Conservation (phyloP, 768 basidiomycete species). For the Sarcodon sp. region DNA sequence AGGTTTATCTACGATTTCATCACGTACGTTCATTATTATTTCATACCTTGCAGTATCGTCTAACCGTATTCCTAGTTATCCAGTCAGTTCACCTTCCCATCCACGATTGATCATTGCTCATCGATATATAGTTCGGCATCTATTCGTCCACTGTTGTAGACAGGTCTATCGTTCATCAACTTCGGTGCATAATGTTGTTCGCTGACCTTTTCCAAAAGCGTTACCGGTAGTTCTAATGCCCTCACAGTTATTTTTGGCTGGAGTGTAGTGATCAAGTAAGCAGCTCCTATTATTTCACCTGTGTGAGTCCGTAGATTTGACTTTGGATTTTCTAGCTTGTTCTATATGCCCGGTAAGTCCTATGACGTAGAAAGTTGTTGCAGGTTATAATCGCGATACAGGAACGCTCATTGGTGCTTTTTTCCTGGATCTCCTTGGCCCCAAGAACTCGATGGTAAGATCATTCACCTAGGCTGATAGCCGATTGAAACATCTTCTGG, state of each 20-base stretch:
- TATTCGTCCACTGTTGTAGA: constrained; percentile 70
- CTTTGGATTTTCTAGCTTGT: constrained; percentile 23
- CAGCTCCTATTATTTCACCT: neutral
- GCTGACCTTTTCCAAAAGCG: constrained; percentile 20
- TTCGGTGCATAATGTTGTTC: neutral
- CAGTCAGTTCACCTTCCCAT: constrained; percentile 27
- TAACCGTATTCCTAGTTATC: constrained; percentile 31
- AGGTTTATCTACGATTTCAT: constrained; percentile 72
- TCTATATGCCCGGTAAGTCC: constrained; percentile 47
- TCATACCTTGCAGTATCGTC: neutral
- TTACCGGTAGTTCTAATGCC: constrained; percentile 39
- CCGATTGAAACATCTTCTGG: neutral
- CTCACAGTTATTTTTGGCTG: constrained; percentile 66
- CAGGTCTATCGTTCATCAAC: constrained; percentile 24
- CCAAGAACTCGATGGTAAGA: constrained; percentile 61
- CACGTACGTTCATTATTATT: constrained; percentile 22
- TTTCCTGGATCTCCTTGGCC: constrained; percentile 60
- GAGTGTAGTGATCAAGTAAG: constrained; percentile 76
- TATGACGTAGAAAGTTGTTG: constrained; percentile 1
- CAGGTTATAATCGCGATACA: constrained; percentile 6
- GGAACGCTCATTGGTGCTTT: constrained; percentile 65
- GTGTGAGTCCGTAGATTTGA: constrained; percentile 12
- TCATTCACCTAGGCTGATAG: neutral
- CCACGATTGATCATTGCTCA: neutral
- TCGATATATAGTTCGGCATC: constrained; percentile 47